phyloP scores from a whole-genome alignment of 2,329 filamentous ascomycete genomes.

The Paracamarosporium sp. region DNA sequence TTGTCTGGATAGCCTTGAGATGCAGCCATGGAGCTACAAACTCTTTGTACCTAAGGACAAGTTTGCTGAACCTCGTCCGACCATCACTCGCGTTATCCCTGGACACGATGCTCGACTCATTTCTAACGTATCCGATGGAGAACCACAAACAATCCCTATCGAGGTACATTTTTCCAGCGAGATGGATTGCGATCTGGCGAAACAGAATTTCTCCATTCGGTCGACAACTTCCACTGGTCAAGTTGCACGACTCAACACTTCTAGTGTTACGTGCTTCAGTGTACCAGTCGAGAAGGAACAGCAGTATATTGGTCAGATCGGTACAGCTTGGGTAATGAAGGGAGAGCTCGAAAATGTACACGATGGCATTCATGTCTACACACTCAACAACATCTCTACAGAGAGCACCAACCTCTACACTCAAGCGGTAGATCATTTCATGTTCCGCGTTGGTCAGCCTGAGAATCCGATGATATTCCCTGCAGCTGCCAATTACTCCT shows the following conservation, averaged over 20 bases:
- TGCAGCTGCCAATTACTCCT: conserved; percentile 63
- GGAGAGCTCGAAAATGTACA: conserved; percentile 63
- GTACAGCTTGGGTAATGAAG: conserved; percentile 61
- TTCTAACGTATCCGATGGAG: conserved; percentile 52
- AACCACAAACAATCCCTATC: conserved; percentile 56
- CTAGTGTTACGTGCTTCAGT: conserved; percentile 54
- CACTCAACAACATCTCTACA: conserved; percentile 61
- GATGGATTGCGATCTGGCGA: conserved; percentile 67
- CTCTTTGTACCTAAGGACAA: conserved; percentile 63
- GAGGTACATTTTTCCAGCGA: conserved; percentile 65
- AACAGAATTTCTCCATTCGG: conserved; percentile 56
- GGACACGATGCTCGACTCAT: conserved; percentile 66
- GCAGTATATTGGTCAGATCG: conserved; percentile 59
- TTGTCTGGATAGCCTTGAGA: conserved; percentile 60
- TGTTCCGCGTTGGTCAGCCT: conserved; percentile 64
- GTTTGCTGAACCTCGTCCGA: conserved; percentile 61
- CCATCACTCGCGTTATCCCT: conserved; percentile 66
- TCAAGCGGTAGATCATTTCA: conserved; percentile 64
- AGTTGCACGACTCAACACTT: conserved; percentile 52
- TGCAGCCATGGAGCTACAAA: conserved; percentile 65
- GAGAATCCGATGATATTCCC: conserved; percentile 69
- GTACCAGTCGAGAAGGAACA: conserved; percentile 33
- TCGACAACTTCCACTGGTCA: conserved; percentile 60
- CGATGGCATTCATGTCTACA: conserved; percentile 67
- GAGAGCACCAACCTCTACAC: conserved; percentile 53